Evolutionary conservation across 208 protist genomes (phyloP), one percentile per base, ranked within the genome.

Genomic region (Trypanosoma vivax): DNA sequence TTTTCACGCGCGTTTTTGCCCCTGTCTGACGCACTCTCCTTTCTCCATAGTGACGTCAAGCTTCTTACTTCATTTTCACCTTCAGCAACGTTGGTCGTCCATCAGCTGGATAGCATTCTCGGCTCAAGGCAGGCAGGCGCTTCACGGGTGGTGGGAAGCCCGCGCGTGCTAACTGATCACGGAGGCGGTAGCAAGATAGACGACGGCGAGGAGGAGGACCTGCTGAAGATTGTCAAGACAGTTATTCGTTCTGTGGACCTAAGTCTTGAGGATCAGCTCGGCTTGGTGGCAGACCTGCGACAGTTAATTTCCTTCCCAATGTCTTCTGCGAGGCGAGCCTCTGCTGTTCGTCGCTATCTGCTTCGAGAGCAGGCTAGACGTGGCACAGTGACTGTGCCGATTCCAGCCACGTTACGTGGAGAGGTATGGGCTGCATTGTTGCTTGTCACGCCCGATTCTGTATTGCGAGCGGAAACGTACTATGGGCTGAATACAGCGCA

Each of bases 371-470:
- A 51, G 16, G 35, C 50, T 14, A 28, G 33, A 14, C 23, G 19
- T 23, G 38, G 47, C 31, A 18, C 30, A 16, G 11, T 33, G 10
- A 53, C 47, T 43, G 51, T 70, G 10, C 61, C 68, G 3, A 35
- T 97, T 5, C 92, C 95, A 3, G 61, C 73, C 19, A 76, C 88
- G 0, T 23, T 97, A 6, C 80, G 95, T 2, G 90, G 70, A 2
- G 76, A 88, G 19, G 64, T 96, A 16, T 97, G 95, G 95, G 75
- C 72, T 1, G 82, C 71, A 11, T 68, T 97, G 29, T 75, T 97
- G 16, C 70, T 69, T n/a, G 73, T 96, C 0, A 67, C 87, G 0
- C 40, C 64, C 0, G 45, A 68, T 0, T 14, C 58, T 43, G 30
- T 21, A 21, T 43, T 60, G 13, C 49, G 58, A 50, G 35, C 50